A percentile compares a stretch with the other conserved stretches of the same genome.
Evolutionary conservation across 257 asterid species (phyloP).

Genomic region (Gynochthodes officinalis): DNA sequence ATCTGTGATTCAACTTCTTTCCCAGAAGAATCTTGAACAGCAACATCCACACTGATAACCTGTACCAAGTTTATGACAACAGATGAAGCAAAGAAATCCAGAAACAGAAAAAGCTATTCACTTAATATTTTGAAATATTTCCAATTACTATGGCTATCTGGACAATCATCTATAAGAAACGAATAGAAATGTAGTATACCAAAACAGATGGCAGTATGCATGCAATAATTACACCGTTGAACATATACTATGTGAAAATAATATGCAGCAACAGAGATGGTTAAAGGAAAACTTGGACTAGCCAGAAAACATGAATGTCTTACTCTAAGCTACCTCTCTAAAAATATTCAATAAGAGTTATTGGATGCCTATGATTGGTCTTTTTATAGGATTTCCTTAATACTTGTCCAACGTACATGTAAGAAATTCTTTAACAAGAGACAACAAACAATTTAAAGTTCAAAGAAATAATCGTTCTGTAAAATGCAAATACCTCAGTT

Average conservation of each 20-base stretch:
- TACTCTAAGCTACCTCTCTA: background rate
- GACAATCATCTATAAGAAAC: background rate
- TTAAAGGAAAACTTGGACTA: background rate
- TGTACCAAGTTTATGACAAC: conserved; percentile 34
- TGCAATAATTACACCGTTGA: background rate
- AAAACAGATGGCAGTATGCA: background rate
- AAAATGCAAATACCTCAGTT: background rate
- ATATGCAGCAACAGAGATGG: background rate
- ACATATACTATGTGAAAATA: background rate
- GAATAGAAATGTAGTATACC: background rate
- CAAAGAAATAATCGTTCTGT: too few relatives aligned
- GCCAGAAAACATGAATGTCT: background rate
- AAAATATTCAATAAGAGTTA: background rate
- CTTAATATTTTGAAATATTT: background rate
- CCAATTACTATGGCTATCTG: background rate
- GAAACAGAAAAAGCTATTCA: background rate
- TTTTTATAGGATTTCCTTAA: background rate
- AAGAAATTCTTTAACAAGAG: background rate
- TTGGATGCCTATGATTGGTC: background rate
- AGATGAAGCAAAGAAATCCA: conserved; percentile 4
- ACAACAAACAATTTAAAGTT: background rate
- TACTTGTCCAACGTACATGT: background rate
- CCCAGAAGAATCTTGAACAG: conserved; percentile 73
- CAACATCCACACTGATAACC: conserved; percentile 58
- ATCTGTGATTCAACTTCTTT: conserved; percentile 63